A percentile compares a stretch with the other conserved stretches of the same genome.
Evolutionary conservation across 2,329 filamentous ascomycete species (phyloP).

Genomic region (Setomelanomma holmii): DNA sequence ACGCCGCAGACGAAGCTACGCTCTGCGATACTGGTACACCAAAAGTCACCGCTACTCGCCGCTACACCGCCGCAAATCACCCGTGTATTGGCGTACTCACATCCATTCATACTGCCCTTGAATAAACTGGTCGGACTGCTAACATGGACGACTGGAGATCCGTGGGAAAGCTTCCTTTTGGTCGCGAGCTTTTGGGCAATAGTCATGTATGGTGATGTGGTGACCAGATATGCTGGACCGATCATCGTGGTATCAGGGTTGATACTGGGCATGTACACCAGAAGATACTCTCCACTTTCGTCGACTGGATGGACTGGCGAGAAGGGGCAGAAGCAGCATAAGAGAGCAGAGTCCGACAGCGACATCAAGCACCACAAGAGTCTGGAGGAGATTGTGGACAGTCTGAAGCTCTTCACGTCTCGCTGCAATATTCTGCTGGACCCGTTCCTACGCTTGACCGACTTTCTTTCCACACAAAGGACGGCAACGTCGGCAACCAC

Average conservation of each 20-base stretch:
- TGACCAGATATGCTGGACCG: constrained; percentile 84
- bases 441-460: constrained; percentile 85
- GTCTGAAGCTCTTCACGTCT: constrained; percentile 85
- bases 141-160: constrained; percentile 92
- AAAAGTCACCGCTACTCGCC: constrained; percentile 91
- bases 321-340: constrained; percentile 62
- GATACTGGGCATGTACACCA: constrained; percentile 90
- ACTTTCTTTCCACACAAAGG: constrained; percentile 89
- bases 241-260: constrained; percentile 79
- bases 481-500: constrained; percentile 93
- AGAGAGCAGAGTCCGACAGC: constrained; percentile 61
- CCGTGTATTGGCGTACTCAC: constrained; percentile 90
- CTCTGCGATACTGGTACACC: constrained; percentile 92
- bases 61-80: constrained; percentile 96
- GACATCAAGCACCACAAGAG: constrained; percentile 87
- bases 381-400: constrained; percentile 95
- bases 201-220: constrained; percentile 82
- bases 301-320: constrained; percentile 79
- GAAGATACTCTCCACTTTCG: constrained; percentile 87
- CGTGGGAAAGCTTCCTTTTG: constrained; percentile 96
- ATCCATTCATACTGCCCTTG: constrained; percentile 88
- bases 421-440: constrained; percentile 92
- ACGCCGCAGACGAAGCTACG: constrained; percentile 75
- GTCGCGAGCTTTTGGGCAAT: constrained; percentile 85
- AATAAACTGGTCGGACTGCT: constrained; percentile 85